Percentiles rank a stretch among this genome's conserved stretches.
These are phyloP conservation scores for Keithomyces neogunnii DNA, from an alignment of 2,329 filamentous ascomycete genomes.

Conservation along the genomic window DNA sequence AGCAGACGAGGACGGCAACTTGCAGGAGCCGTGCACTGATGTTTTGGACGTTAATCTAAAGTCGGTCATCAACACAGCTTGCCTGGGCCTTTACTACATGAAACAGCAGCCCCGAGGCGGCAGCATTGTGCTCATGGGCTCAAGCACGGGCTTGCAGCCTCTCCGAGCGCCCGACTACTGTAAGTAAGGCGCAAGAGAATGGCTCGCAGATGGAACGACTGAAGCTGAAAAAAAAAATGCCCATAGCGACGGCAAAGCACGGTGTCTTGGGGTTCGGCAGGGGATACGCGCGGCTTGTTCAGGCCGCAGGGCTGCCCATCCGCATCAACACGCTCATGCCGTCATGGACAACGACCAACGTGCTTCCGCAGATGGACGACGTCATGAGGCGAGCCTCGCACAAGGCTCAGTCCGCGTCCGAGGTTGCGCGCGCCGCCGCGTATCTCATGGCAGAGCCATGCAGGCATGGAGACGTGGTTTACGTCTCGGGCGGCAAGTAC, in stretches of 20 bases:
- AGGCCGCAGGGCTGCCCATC: constrained; percentile 31
- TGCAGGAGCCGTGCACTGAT: constrained; percentile 32
- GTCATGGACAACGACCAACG: constrained; percentile 43
- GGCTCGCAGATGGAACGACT: not conserved
- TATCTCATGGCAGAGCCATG: constrained; percentile 39
- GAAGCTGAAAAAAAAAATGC: not conserved
- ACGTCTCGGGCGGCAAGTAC: constrained; percentile 37
- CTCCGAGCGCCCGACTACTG: constrained; percentile 43
- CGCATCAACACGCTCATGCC: constrained; percentile 48
- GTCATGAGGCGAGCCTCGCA: constrained; percentile 30
- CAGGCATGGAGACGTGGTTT: constrained; percentile 44
- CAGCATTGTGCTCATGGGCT: constrained; percentile 47
- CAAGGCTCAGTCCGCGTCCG: constrained; percentile 33
- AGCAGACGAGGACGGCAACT: constrained; percentile 40
- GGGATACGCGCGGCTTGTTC: constrained; percentile 31
- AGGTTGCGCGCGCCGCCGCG: constrained; percentile 39
- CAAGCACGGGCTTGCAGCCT: constrained; percentile 40
- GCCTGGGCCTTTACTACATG: constrained; percentile 41
- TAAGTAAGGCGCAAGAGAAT: constrained; percentile 12
- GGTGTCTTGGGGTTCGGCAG: constrained; percentile 45
- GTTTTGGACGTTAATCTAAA: constrained; percentile 42
- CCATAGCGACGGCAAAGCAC: constrained; percentile 41
- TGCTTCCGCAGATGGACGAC: constrained; percentile 30
- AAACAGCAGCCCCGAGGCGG: constrained; percentile 35
- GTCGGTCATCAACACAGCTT: constrained; percentile 39